These are phyloP conservation scores for Hypomontagnella monticulosa DNA, from an alignment of 495 filamentous ascomycete genomes.

Conservation along the genomic window DNA sequence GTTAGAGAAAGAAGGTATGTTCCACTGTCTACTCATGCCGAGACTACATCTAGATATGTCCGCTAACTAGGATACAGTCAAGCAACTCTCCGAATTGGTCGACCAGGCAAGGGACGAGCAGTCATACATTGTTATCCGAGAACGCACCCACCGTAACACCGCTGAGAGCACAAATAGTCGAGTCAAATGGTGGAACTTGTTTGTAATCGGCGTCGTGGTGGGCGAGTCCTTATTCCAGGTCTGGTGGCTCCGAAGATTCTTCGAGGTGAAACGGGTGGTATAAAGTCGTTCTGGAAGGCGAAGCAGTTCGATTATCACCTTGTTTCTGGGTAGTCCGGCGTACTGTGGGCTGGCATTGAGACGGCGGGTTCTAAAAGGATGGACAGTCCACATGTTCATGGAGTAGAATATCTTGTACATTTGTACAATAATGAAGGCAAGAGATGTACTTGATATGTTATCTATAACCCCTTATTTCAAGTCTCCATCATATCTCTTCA, in stretches of 20 bases:
- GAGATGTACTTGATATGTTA: slow-evolving; percentile 14
- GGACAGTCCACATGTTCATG: slow-evolving; percentile 12
- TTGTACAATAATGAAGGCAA: slow-evolving; percentile 33
- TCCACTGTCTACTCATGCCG: not conserved
- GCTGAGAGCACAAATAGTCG: slow-evolving; percentile 97
- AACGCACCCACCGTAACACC: slow-evolving; percentile 96
- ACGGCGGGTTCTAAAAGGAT: slow-evolving; percentile 22
- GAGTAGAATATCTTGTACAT: slow-evolving; percentile 27
- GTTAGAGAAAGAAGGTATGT: slow-evolving; percentile 83
- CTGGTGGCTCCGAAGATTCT: slow-evolving; percentile 99
- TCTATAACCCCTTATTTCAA: no score
- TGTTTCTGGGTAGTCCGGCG: slow-evolving; percentile 42
- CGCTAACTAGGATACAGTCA: slow-evolving; percentile 64
- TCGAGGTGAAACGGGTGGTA: slow-evolving; percentile 75
- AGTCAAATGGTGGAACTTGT: slow-evolving; percentile 99
- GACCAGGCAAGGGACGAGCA: slow-evolving; percentile 97
- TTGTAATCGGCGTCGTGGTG: slow-evolving; percentile 88
- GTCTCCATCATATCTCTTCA: no score
- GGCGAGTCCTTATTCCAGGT: slow-evolving; percentile 97
- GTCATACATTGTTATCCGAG: slow-evolving; percentile 93
- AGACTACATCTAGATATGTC: not conserved
- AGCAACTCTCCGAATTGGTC: slow-evolving; percentile 83
- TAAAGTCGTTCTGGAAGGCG: slow-evolving; percentile 18
- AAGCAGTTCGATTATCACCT: slow-evolving; percentile 20
- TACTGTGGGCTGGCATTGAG: slow-evolving; percentile 34